Base-by-base conservation (phyloP, 2,329 filamentous ascomycete genomes). In the Penicillium hesseltinei region DNA sequence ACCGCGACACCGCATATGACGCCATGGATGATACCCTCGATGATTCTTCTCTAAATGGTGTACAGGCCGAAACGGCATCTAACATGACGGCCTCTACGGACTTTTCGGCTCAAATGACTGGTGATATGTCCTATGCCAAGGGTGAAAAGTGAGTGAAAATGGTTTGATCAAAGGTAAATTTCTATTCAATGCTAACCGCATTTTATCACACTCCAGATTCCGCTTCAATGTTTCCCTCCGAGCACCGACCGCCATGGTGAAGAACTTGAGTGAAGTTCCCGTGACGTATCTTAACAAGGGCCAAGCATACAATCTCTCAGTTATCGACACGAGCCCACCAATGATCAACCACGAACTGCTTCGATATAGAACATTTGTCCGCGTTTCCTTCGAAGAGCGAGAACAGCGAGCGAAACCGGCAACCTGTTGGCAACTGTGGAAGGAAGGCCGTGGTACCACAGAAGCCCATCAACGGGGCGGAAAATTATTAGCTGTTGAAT, bases 281-380 rank as follows among this genome's bases (percentile, higher is more conserved):
- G 86, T 97, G n/a, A 97, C 93, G 0, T 99, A 99, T 71, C 83
- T 99, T 19, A 99, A 99, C 78, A 97, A 97, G 75, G 92, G 93
- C 25, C 93, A 97, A 72, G 91, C 92, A 17, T 99, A 99, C 73
- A 90, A 90, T 0, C 80, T 99, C 19, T 89, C 90, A 2, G 84
- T 99, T 29, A 80, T 89, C 46, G 94, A 99, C 70, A 94, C 89
- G 0, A 80, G 81, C 6, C 84, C 88, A 2, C 79, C 82, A 1
- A 76, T 87, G 5, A 81, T 84, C 2, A 77, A 83, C 35, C 73
- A 79, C 0, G 82, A 82, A 5, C 87, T 86, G 9, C 80, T 88
- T 15, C 88, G 84, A 63, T 97, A 97, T 71, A 86, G 94, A 54
- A 97, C 93, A 0, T 96, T 89, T 71, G 85, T 99, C 46, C 88